phyloP scores from a whole-genome alignment of 176 grass and related monocot species.

The Carex myosuroides region DNA sequence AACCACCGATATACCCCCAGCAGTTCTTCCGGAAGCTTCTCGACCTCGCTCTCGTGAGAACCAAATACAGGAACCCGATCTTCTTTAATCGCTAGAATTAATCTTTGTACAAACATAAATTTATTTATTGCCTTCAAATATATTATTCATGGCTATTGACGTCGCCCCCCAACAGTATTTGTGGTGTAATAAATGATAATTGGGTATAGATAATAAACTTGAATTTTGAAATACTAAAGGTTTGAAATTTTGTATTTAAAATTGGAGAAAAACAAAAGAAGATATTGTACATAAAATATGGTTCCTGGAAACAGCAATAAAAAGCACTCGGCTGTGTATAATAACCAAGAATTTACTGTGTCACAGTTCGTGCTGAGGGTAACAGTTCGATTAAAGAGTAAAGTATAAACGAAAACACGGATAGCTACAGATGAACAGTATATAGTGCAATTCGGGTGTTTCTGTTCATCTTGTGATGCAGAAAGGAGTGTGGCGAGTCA shows the following conservation, averaged over 20 bases:
- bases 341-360: too few relatives aligned
- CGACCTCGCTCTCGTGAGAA: slow-evolving; percentile 54
- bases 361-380: too few relatives aligned
- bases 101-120: not conserved
- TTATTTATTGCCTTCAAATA: not conserved
- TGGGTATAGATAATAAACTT: not conserved
- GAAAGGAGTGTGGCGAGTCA: too few relatives aligned
- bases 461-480: too few relatives aligned
- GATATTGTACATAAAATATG: not conserved
- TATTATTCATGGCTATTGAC: not conserved
- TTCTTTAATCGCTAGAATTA: not conserved
- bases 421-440: too few relatives aligned
- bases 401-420: too few relatives aligned
- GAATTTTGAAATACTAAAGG: not conserved
- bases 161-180: not conserved
- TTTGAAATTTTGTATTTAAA: not conserved
- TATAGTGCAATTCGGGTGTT: too few relatives aligned
- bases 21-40: slow-evolving; percentile 77
- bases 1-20: slow-evolving; percentile 60
- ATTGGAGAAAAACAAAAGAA: not conserved
- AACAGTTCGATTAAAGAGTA: too few relatives aligned
- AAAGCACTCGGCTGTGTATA: not conserved
- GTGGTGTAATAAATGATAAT: not conserved
- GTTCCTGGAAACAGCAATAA: not conserved
- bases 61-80: slow-evolving; percentile 23